Evolutionary conservation across 129 eudicot genomes (phyloP).

Genomic region (Artemisia argyi): DNA sequence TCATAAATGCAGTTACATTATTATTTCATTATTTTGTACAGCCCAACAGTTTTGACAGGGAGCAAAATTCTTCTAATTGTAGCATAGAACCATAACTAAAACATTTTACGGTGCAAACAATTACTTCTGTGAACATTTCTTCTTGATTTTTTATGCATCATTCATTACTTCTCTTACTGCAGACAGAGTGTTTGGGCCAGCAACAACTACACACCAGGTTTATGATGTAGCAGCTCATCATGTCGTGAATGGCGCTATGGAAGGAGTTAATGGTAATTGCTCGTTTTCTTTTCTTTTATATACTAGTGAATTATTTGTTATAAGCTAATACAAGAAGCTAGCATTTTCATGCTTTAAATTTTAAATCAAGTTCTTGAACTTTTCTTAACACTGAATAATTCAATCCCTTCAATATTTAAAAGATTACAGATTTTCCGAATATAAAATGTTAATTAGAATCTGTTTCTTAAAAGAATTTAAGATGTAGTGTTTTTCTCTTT

Average conservation of each 20-base stretch:
- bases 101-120: not conserved
- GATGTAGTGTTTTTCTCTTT: not conserved
- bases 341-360: conserved; percentile 5
- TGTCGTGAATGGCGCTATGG: conserved; percentile 88
- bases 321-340: conserved; percentile 2
- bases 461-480: not conserved
- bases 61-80: too few relatives aligned
- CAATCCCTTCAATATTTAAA: not conserved
- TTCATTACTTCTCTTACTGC: conserved; percentile 23
- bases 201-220: conserved; percentile 93
- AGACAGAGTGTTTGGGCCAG: conserved; percentile 97
- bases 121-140: not conserved
- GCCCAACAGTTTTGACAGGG: too few relatives aligned
- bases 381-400: not conserved
- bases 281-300: not conserved
- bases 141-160: not conserved
- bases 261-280: conserved; percentile 78
- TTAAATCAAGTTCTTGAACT: not conserved
- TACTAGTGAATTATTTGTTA: not conserved
- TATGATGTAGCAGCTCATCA: conserved; percentile 95
- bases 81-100: not conserved
- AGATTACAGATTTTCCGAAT: conserved; percentile 10
- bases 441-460: not conserved
- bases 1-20: not conserved
- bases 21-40: too few relatives aligned